Conservation (phyloP, 2,329 filamentous ascomycete species). For the Madurella fahalii region DNA sequence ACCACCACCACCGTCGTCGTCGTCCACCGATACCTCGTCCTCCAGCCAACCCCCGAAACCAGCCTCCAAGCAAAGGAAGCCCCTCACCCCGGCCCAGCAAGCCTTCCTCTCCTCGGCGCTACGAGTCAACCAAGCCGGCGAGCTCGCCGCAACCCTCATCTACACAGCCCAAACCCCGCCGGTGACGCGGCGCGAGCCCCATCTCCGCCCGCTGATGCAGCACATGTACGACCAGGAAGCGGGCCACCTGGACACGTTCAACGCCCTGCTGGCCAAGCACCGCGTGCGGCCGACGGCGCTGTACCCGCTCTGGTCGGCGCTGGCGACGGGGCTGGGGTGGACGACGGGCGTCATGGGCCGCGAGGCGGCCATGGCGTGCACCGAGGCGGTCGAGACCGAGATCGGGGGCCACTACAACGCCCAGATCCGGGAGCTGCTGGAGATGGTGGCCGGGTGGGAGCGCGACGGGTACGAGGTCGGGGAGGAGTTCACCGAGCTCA, state of each 20-base stretch:
- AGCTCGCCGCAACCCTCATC: conserved; percentile 93
- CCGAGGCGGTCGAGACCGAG: conserved; percentile 96
- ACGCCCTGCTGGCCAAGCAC: conserved; percentile 74
- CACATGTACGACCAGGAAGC: conserved; percentile 99
- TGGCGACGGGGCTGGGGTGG: conserved; percentile 83
- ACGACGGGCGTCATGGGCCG: conserved; percentile 81
- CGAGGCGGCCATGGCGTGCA: conserved; percentile 97
- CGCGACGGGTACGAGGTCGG: conserved; percentile 74
- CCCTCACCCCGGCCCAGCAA: conserved; percentile 65
- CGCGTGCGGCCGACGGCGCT: conserved; percentile 88
- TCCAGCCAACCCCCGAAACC: not conserved
- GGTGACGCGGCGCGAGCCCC: conserved; percentile 74
- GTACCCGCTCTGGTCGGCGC: conserved; percentile 82
- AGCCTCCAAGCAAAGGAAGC: conserved; percentile 39
- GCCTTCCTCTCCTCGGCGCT: conserved; percentile 55
- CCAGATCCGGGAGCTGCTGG: conserved; percentile 76
- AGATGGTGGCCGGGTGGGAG: conserved; percentile 76
- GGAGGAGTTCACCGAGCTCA: conserved; percentile 68
- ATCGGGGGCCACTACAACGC: conserved; percentile 95
- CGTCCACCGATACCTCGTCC: too few species aligned
- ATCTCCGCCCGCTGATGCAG: conserved; percentile 84
- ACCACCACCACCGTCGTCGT: not conserved
- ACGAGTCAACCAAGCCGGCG: conserved; percentile 94
- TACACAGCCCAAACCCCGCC: conserved; percentile 84
- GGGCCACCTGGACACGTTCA: conserved; percentile 82